These are phyloP conservation scores for Paradendryphiella salina DNA, from an alignment of 2,329 filamentous ascomycete genomes.

Conservation along the genomic window DNA sequence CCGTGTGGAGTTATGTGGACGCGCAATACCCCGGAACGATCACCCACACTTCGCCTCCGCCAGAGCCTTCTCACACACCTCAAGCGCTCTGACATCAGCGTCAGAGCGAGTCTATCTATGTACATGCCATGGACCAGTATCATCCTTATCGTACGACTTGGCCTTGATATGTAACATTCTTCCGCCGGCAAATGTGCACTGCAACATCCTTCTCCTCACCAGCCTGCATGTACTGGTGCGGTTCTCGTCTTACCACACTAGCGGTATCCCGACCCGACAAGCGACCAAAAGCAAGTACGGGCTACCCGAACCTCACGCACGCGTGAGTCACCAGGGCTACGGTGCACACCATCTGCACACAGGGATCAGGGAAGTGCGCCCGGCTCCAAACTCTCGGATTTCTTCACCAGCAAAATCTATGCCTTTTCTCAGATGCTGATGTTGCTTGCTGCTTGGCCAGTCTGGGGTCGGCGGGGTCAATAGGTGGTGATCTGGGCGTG, in stretches of 20 bases:
- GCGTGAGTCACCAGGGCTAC: constrained; percentile 16
- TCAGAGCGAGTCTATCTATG: constrained; percentile 1
- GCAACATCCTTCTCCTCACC: constrained; percentile 13
- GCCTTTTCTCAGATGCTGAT: constrained; percentile 17
- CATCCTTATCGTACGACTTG: constrained; percentile 10
- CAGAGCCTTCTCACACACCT: constrained; percentile 5
- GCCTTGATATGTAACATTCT: constrained; percentile 14
- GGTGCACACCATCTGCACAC: constrained; percentile 16
- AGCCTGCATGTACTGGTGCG: constrained; percentile 6
- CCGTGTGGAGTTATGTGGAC: constrained; percentile 26
- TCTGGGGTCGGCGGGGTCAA: constrained; percentile 22
- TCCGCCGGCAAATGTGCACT: constrained; percentile 19
- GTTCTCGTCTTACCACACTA: constrained; percentile 17
- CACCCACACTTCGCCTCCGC: constrained; percentile 14
- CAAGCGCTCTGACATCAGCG: constrained; percentile 29
- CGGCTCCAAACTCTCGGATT: constrained; percentile 29
- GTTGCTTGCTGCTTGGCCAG: constrained; percentile 11
- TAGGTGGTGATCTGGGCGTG: constrained; percentile 14
- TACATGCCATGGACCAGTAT: constrained; percentile 8
- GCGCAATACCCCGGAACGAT: constrained; percentile 19
- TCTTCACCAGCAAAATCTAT: constrained; percentile 21
- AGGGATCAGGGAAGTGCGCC: constrained; percentile 28
- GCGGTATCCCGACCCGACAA: constrained; percentile 18
- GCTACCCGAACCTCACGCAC: constrained; percentile 12
- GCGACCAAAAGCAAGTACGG: constrained; percentile 23